These are phyloP conservation scores for Echeveria elegans DNA, from an alignment of 164 flowering plant genomes.

Conservation along the genomic window DNA sequence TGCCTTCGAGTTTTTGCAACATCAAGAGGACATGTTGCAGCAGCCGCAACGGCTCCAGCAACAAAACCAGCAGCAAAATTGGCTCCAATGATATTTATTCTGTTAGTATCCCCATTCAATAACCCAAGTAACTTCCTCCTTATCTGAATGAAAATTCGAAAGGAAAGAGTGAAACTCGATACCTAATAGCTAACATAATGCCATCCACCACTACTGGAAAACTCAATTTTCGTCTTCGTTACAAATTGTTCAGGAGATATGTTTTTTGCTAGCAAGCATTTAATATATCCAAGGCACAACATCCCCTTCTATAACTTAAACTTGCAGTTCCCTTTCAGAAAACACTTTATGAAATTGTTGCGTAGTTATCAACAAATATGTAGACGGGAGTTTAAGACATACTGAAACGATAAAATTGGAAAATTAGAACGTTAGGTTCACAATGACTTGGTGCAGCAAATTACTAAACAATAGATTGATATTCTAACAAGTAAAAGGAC, in stretches of 20 bases:
- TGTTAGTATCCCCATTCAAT: constrained; percentile 63
- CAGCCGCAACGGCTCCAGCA: constrained; percentile 95
- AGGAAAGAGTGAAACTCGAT: neutral
- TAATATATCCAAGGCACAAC: neutral
- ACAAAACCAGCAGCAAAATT: constrained; percentile 92
- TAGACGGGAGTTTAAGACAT: no score
- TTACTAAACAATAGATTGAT: no score
- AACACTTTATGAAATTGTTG: neutral
- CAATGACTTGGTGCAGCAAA: neutral
- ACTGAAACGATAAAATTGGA: no score
- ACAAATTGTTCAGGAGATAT: neutral
- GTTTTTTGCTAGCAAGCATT: neutral
- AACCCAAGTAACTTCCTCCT: constrained; percentile 29
- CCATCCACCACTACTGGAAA: neutral
- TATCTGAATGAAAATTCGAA: constrained; percentile 14
- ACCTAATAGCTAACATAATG: neutral
- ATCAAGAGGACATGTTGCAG: constrained; percentile 93
- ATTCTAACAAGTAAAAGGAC: neutral
- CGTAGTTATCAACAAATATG: neutral
- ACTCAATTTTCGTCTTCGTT: neutral
- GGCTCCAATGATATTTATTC: constrained; percentile 51
- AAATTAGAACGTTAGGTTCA: no score
- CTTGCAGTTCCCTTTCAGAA: neutral
- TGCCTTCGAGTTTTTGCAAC: constrained; percentile 97
- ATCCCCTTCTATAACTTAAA: neutral